A percentile compares a stretch with the other conserved stretches of the same genome.
phyloP scores from a whole-genome alignment of 2,329 filamentous ascomycete genomes.

The Apiospora sp. region DNA sequence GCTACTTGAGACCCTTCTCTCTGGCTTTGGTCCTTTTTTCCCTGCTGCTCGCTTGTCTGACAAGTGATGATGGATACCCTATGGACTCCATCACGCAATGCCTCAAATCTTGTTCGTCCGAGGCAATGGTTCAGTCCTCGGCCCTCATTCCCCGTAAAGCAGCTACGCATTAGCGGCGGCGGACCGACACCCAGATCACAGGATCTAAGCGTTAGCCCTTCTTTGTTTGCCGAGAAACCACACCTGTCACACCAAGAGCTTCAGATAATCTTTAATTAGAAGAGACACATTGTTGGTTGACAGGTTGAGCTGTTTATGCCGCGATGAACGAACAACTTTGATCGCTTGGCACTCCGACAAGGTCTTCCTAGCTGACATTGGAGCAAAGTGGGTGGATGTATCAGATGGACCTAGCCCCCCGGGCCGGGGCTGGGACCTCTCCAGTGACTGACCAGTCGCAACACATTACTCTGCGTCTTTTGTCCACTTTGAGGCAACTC shows the following conservation, averaged over 20 bases:
- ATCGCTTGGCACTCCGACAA: background rate
- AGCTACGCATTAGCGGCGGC: slow-evolving; percentile 15
- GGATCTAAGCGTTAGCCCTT: slow-evolving; percentile 17
- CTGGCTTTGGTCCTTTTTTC: background rate
- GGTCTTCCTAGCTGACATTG: slow-evolving; percentile 8
- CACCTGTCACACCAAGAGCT: slow-evolving; percentile 20
- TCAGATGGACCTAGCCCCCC: slow-evolving; percentile 11
- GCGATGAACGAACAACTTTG: background rate
- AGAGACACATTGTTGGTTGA: background rate
- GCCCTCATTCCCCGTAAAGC: slow-evolving; percentile 13
- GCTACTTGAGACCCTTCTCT: background rate
- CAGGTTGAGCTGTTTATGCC: slow-evolving; percentile 14
- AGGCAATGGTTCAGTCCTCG: slow-evolving; percentile 13
- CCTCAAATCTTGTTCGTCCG: slow-evolving; percentile 19
- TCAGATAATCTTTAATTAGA: slow-evolving; percentile 24
- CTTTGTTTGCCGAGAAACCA: slow-evolving; percentile 15
- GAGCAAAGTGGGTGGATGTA: slow-evolving; percentile 10
- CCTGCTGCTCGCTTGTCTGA: slow-evolving; percentile 4
- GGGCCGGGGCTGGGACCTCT: background rate
- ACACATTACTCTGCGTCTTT: background rate
- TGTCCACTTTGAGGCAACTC: background rate
- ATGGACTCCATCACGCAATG: slow-evolving; percentile 13
- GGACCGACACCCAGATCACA: slow-evolving; percentile 15
- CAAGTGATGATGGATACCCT: slow-evolving; percentile 3
- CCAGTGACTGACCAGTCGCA: background rate